Base-by-base conservation (phyloP, 108 stramenopile species). In the Aureococcus anophagefferens region DNA sequence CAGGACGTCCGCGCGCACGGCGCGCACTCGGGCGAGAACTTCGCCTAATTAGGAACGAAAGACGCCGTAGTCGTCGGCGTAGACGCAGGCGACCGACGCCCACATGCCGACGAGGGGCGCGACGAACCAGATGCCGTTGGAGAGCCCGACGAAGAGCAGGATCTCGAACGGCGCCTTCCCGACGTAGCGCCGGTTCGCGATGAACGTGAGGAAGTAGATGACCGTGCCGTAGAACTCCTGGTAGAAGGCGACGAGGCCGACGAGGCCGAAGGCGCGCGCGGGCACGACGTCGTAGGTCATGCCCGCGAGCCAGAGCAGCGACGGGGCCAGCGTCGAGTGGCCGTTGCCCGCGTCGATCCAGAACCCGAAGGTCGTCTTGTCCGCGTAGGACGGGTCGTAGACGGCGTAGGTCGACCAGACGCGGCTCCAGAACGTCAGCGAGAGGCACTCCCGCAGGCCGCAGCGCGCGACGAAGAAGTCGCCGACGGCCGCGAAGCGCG, bases 361-460 rank as follows among this genome's bases (percentile, higher is more conserved):
- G 77, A 73, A 82, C 14, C 81, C 81, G 29, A 65, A 77, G n/a
- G 81, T 75, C 25, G 21, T 25, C 7, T 31, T 35, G 67, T 82
- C 74, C 35, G 74, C 46, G 74, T 82, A 82, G 30, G 40, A 72
- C 30, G 72, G 72, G 37, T 82, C 81, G 66, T 74, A 78, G 36
- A 80, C 73, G 30, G 80, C 51, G 78, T 82, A 82, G 68, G 74
- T 74, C 33, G 62, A 77, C 81, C 81, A 82, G 40, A 82, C 74
- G 21, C 78, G 36, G 35, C 73, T 33, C 77, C 79, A 81, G 72
- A 75, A 81, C 28, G 71, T 70, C 25, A 71, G 78, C 67, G 74
- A 76, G 29, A 80, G 32, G 18, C 72, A 37, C 37, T 79, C 71
- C 28, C 45, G 15, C 30, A 80, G 40, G 29, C 64, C 28, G 62